These are phyloP conservation scores for Lactarius psammicola DNA, from an alignment of 768 basidiomycete species.

Conservation along the genomic window DNA sequence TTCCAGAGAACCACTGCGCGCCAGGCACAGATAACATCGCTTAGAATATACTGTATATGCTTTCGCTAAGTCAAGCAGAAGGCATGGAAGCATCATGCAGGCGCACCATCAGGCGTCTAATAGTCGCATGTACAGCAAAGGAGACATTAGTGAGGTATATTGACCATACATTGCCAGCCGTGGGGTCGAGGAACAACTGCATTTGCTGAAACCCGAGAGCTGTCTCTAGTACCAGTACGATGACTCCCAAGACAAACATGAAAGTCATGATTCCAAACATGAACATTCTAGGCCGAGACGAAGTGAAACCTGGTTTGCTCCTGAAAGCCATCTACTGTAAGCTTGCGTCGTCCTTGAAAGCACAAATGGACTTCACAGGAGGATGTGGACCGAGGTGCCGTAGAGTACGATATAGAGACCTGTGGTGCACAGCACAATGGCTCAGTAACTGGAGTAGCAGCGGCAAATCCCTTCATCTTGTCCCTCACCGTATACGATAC, in stretches of 20 bases:
- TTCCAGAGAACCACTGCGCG: constrained; percentile 1
- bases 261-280: background rate
- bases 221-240: background rate
- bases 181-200: no score
- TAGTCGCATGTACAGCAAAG: background rate
- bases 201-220: background rate
- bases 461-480: background rate
- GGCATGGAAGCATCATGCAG: no score
- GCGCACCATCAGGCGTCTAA: background rate
- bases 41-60: background rate
- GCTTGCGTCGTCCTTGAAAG: background rate
- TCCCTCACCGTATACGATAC: background rate
- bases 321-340: background rate
- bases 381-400: background rate
- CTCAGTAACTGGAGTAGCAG: background rate
- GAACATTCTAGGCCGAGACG: background rate
- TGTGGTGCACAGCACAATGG: background rate
- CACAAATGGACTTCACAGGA: background rate
- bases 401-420: background rate
- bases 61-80: background rate
- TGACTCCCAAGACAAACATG: background rate
- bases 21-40: constrained; percentile 2
- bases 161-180: background rate
- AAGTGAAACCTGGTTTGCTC: background rate
- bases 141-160: no score